Conservation (phyloP, 2,329 filamentous ascomycete species). For the Epichloe amarillans region DNA sequence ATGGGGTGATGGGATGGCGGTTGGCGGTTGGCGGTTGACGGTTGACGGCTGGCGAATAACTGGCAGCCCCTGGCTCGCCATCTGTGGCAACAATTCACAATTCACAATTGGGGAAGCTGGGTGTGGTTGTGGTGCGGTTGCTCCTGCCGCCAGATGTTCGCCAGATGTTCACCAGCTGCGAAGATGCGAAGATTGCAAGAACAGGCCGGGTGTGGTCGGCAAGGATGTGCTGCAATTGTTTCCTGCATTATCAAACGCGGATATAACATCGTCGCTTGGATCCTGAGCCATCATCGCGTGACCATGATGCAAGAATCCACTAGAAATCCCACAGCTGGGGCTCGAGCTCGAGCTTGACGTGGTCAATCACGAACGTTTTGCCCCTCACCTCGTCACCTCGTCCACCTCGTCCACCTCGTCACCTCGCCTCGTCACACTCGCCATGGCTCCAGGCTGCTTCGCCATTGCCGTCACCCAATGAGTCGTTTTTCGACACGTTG, state of each 20-base stretch:
- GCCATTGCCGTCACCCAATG: not conserved
- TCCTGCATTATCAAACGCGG: too few relatives aligned
- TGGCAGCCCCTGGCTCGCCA: not conserved
- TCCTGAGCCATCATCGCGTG: constrained; percentile 1
- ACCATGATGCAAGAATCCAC: constrained; percentile 1
- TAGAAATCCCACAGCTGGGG: not conserved
- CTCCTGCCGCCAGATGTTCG: too few relatives aligned
- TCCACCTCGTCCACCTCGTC: too few relatives aligned
- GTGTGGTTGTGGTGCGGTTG: too few relatives aligned
- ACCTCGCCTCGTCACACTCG: not conserved
- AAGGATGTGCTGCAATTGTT: not conserved
- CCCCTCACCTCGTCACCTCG: not conserved
- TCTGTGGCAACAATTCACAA: too few relatives aligned
- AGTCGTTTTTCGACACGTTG: not conserved
- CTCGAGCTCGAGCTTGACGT: not conserved
- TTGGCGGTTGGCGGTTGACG: not conserved
- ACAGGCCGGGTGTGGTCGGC: not conserved
- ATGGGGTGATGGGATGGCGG: not conserved
- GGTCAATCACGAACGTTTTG: not conserved
- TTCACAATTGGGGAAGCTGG: too few relatives aligned
- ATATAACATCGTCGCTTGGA: not conserved
- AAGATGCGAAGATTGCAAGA: not conserved
- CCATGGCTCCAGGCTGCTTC: not conserved
- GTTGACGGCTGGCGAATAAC: not conserved
- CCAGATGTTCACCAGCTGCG: not conserved